Base-by-base conservation (phyloP, 345 rosid genomes). In the Salix arbutifolia region DNA sequence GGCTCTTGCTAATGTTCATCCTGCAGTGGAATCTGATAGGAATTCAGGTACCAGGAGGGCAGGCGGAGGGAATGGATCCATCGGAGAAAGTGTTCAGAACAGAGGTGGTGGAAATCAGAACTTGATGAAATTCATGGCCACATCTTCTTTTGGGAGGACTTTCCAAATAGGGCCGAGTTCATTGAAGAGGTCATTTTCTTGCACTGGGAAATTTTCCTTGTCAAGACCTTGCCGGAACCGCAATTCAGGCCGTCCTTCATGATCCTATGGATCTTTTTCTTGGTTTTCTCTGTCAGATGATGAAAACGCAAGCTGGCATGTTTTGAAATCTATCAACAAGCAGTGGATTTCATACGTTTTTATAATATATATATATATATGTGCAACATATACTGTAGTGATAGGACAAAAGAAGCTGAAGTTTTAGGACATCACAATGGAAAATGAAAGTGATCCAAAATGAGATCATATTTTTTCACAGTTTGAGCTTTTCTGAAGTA, bases 111-210 rank as follows among this genome's bases (percentile, higher is more conserved):
- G 88, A 69, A 84, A 69, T 71, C 58, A 82, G 68, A 79, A 82
- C 71, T 80, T 80, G 76, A 35, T 42, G 16, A 82, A 76, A 69
- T 67, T 76, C 44, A 71, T 67, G 73, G 87, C 84, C 28, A 64
- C 84, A 69, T 82, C 89, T 33, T 74, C 89, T 23, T 74, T 80
- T 42, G 91, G 81, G 73, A 85, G 86, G 75, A 84, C 88, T 16
- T 73, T 80, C 61, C 83, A 75, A 25, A 78, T 61, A 35, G 70
- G 84, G 17, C 81, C 89, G 70, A 78, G 83, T 77, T 86, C 87
- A 72, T 77, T 85, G 74, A 88, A 80, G 75, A 90, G 95, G 75
- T 89, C 95, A 38, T 46, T 86, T 64, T 93, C 98, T 7, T 88
- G 82, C 79, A 84, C 81, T 68, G 97, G 92, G 5, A 87, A 87